A percentile compares a stretch with the other conserved stretches of the same genome.
phyloP scores from a whole-genome alignment of 148 eudicot species.

The Limonium bicolor region DNA sequence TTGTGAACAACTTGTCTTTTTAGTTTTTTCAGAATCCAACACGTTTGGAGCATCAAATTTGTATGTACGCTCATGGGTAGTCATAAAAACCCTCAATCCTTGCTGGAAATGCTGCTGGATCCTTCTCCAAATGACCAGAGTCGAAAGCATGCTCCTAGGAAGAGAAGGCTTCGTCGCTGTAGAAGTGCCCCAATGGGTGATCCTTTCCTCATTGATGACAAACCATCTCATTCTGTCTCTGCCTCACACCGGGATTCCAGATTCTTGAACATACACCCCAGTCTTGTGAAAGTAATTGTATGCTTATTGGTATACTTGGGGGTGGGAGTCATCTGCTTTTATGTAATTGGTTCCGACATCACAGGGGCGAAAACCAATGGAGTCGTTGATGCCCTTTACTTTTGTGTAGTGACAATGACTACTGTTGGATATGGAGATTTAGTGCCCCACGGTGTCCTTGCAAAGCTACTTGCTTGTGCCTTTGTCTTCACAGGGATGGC shows the following conservation, averaged over 20 bases:
- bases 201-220: constrained; percentile 4
- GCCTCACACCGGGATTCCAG: constrained; percentile 21
- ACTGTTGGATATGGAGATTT: constrained; percentile 97
- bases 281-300: constrained; percentile 32
- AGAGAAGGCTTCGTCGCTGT: constrained; percentile 8
- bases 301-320: constrained; percentile 36
- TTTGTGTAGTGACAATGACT: constrained; percentile 88
- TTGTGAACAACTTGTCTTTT: too few relatives aligned
- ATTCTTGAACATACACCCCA: constrained; percentile 33
- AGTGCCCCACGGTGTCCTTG: constrained; percentile 29
- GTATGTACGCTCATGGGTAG: too few relatives aligned
- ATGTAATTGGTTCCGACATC: constrained; percentile 35
- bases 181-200: constrained; percentile 7
- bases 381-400: constrained; percentile 71
- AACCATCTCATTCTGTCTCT: constrained; percentile 7
- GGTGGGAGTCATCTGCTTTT: constrained; percentile 46
- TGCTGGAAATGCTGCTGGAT: background rate
- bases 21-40: too few relatives aligned
- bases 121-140: background rate
- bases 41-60: too few relatives aligned
- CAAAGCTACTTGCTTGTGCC: constrained; percentile 77
- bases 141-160: constrained; percentile 1
- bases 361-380: constrained; percentile 42
- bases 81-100: too few relatives aligned
- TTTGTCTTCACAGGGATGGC: constrained; percentile 80